Evolutionary conservation across 164 flowering plant genomes (phyloP), one percentile per base, ranked within the genome.

Genomic region (Nymphaea colorata): DNA sequence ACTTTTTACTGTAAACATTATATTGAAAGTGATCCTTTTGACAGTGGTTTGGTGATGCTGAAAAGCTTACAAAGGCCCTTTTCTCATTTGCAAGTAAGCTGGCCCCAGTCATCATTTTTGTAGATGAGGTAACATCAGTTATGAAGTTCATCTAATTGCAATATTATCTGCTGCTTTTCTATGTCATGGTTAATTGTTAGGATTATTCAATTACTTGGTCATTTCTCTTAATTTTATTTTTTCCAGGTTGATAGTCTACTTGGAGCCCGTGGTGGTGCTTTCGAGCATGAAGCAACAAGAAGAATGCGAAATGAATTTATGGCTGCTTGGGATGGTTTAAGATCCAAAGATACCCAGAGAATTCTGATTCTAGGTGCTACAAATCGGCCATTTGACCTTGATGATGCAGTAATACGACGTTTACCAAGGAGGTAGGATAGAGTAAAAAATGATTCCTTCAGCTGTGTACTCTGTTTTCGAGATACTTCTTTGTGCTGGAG

Each of bases 41-140:
- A 62, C 87, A 95, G 99, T 95, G 99, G 99, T 91, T 90, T 84
- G 99, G 99, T 68, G 99, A 95, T 82, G 98, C 99, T 68, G 99
- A 95, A 78, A 95, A 95, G 82, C 93, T 95, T 25, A 95, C 99
- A 1, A 91, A 89, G 80, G 96, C 98, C 44, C 92, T 95, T 64
- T 95, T 95, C 76, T 92, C 99, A 62, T 95, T 92, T 75, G 99
- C 99, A 17, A 83, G 87, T 81, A 88, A 81, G 79, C 85, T 95
- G 68, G 83, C 98, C 42, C 99, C 99, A 73, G 99, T 92, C 64
- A 95, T 95, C 64, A 87, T 95, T 73, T 95, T 95, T 83, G 97
- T 95, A 69, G 98, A 95, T 69, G 99, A 95, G 97, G 99, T 92
- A 67, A 79, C 8, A 51, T 51, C 12, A 81, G 64, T 51, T 15